Conservation (phyloP, 805 yeast species). For the Metschnikowia santaceciliae region DNA sequence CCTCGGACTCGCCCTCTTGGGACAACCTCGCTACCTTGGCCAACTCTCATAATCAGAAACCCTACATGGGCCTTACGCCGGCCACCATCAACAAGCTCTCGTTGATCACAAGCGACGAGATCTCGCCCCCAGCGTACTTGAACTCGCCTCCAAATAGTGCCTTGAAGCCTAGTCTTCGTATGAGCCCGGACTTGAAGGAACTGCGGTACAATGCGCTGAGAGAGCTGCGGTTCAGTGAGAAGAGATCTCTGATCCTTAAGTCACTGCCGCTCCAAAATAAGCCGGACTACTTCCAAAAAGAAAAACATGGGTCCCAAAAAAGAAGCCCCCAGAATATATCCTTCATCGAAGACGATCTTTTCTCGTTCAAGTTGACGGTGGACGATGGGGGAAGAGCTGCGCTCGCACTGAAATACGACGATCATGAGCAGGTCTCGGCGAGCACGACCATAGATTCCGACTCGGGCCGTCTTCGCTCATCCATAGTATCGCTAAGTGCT, state of each 20-base stretch:
- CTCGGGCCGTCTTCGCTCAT: not conserved
- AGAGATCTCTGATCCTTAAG: slow-evolving; percentile 1
- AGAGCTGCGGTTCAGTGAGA: not conserved
- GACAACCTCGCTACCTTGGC: not conserved
- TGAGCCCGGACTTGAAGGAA: slow-evolving; percentile 4
- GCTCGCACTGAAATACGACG: slow-evolving; percentile 17
- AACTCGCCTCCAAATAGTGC: slow-evolving; percentile 21
- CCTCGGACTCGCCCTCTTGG: slow-evolving; percentile 5
- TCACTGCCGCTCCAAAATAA: slow-evolving; percentile 9
- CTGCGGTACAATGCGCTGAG: not conserved
- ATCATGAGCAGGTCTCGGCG: not conserved
- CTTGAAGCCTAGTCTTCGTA: slow-evolving; percentile 6
- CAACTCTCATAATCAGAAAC: not conserved
- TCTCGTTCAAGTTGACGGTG: slow-evolving; percentile 33
- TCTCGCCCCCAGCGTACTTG: slow-evolving; percentile 1
- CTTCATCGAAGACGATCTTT: slow-evolving; percentile 12
- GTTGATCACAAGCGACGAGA: slow-evolving; percentile 24
- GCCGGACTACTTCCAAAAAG: slow-evolving; percentile 1
- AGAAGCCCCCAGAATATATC: not conserved
- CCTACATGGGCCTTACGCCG: not conserved
- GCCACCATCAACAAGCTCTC: slow-evolving; percentile 34
- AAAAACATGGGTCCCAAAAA: not conserved
- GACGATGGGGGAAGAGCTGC: slow-evolving; percentile 42
- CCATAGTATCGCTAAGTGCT: not conserved
- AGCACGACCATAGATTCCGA: not conserved